Percentiles rank a stretch among this genome's conserved stretches.
phyloP scores from a whole-genome alignment of 2,329 filamentous ascomycete species.

The Hortaea werneckii region DNA sequence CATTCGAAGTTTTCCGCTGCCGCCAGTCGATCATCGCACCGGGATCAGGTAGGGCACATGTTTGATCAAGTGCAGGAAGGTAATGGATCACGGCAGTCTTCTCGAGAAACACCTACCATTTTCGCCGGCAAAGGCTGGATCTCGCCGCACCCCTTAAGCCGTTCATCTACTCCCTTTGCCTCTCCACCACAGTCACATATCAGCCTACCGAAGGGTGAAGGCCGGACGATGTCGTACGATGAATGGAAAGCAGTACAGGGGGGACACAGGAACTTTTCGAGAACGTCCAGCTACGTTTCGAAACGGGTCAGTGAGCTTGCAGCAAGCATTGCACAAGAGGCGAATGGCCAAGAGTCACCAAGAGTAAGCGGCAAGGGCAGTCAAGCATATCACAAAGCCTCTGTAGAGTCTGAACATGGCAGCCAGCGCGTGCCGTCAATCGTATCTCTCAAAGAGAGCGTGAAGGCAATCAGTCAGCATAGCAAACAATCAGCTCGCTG shows the following conservation, averaged over 20 bases:
- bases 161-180: constrained; percentile 7
- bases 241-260: constrained; percentile 19
- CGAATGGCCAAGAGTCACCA: not conserved
- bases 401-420: constrained; percentile 4
- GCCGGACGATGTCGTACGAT: constrained; percentile 15
- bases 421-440: not conserved
- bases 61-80: not conserved
- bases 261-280: constrained; percentile 11
- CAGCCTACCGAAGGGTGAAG: constrained; percentile 10
- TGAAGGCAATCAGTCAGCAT: not conserved
- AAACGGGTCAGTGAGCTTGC: not conserved
- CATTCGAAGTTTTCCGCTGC: not conserved
- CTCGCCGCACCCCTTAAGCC: constrained; percentile 23
- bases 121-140: constrained; percentile 26
- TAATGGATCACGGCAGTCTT: not conserved
- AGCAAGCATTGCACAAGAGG: not conserved
- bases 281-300: constrained; percentile 8
- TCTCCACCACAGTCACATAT: constrained; percentile 17
- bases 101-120: constrained; percentile 7
- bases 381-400: constrained; percentile 1
- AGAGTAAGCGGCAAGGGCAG: not conserved
- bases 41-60: too few relatives aligned
- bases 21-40: too few relatives aligned
- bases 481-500: not conserved
- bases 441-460: not conserved